Evolutionary conservation across 2,329 filamentous ascomycete species (phyloP).

Genomic region (Exutisphaerella laricina): DNA sequence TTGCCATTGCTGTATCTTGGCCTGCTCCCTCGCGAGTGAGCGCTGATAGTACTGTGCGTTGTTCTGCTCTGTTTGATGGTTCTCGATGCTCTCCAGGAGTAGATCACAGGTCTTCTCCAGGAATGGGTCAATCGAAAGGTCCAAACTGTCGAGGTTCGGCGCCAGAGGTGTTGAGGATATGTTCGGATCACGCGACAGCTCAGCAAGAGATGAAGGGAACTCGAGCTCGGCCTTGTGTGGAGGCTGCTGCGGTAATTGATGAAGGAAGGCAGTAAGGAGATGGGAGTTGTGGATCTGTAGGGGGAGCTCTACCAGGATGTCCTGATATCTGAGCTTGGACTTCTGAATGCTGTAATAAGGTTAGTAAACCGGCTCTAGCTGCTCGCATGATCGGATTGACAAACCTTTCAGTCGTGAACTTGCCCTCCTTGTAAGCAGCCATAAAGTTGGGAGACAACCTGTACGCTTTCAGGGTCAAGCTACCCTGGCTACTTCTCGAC

Average conservation of each 20-base stretch:
- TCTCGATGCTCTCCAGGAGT: slow-evolving; percentile 92
- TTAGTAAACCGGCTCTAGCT: slow-evolving; percentile 18
- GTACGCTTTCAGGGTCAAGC: slow-evolving; percentile 85
- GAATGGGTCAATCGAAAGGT: slow-evolving; percentile 93
- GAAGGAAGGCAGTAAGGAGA: slow-evolving; percentile 88
- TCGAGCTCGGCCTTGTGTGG: slow-evolving; percentile 57
- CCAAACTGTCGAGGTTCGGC: slow-evolving; percentile 83
- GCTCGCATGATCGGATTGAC: slow-evolving; percentile 27
- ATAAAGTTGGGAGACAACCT: slow-evolving; percentile 83
- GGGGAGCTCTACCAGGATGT: slow-evolving; percentile 87
- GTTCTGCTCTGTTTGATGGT: slow-evolving; percentile 97
- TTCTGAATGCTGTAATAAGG: slow-evolving; percentile 69
- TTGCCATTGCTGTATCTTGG: slow-evolving; percentile 96
- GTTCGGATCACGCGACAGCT: slow-evolving; percentile 61
- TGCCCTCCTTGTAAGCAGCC: slow-evolving; percentile 88
- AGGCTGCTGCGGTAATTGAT: slow-evolving; percentile 73
- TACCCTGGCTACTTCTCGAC: slow-evolving; percentile 88
- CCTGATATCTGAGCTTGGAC: slow-evolving; percentile 85
- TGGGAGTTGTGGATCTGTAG: slow-evolving; percentile 94
- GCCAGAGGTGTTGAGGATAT: slow-evolving; percentile 61
- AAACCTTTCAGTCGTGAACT: slow-evolving; percentile 94
- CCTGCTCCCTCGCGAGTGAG: slow-evolving; percentile 85
- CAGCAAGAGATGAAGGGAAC: slow-evolving; percentile 71
- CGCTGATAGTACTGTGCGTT: slow-evolving; percentile 98
- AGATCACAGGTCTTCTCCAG: slow-evolving; percentile 98